Evolutionary conservation across 1,139 yeast species (phyloP), one percentile per base, ranked within the genome.

Genomic region (Yamadazyma atlantica): DNA sequence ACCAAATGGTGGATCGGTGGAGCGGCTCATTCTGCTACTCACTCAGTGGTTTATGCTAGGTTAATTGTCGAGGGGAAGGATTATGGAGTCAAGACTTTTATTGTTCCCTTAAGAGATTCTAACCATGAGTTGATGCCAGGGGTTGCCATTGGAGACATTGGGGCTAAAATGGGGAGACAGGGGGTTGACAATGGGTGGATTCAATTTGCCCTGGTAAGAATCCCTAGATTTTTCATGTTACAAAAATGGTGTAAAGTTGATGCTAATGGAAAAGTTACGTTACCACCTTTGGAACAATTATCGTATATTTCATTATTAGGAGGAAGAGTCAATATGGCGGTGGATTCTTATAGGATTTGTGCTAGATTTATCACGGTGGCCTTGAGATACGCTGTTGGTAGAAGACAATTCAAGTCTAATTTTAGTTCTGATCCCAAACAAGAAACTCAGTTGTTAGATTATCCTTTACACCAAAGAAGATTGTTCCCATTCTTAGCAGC

Each of bases 1-100:
- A 69, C 76, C 44, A 70, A 70, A 51, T 70, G 76, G 76, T 70
- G 76, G 76, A 70, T 70, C 38, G 75, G 76, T 38, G 75, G 75
- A 50, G 75, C 76, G 40, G 75, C 75, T 35, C 76, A 70, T 53
- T 65, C 73, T n/a, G 65, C 76, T 33, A 67, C 75, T 33, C 76
- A 69, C 52, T 58, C 69, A 41, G 38, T 66, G 17, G 68, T 60
- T 36, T 70, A 70, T 51, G 75, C 75, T 32, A 53, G 76, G 43
- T 64, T 69, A 46, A 60, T 64, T 37, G 73, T 70, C 39, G 54
- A 65, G 38, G 74, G 72, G 33, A 57, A 66, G 52, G 76, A 70
- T 50, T 69, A 69, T 49, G 76, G 75, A 46, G 74, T 70, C 44
- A 70, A 70, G 57, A 68, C 74, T n/a, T 70, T 70, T 42, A 61